phyloP scores from a whole-genome alignment of 352 stramenopile genomes.

The Globisporangium irregulare region DNA sequence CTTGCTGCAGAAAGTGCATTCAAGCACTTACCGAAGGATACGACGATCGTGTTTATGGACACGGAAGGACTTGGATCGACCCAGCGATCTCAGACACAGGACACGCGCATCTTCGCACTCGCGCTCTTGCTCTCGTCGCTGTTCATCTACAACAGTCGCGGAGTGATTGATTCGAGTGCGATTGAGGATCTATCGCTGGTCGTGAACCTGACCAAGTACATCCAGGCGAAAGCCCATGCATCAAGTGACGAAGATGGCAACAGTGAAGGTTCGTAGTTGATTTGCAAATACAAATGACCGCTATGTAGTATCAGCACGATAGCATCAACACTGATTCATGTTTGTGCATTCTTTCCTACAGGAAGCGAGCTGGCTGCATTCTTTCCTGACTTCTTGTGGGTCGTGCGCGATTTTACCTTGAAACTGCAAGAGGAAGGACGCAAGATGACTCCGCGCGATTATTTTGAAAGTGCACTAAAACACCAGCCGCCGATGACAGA shows the following conservation, averaged over 20 bases:
- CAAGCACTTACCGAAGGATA: slow-evolving; percentile 43
- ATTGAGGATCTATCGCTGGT: slow-evolving; percentile 79
- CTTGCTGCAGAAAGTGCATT: slow-evolving; percentile 21
- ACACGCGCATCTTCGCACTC: slow-evolving; percentile 72
- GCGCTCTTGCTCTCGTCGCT: slow-evolving; percentile 59
- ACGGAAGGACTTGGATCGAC: slow-evolving; percentile 70
- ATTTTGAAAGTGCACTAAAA: slow-evolving; percentile 75
- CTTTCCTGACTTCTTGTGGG: slow-evolving; percentile 73
- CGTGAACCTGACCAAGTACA: slow-evolving; percentile 74
- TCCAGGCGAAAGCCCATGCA: slow-evolving; percentile 40
- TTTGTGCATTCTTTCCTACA: background rate
- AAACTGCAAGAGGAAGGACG: slow-evolving; percentile 57
- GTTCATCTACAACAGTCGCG: slow-evolving; percentile 81
- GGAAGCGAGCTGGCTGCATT: slow-evolving; percentile 48
- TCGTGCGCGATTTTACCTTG: slow-evolving; percentile 78
- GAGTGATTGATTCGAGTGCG: slow-evolving; percentile 70
- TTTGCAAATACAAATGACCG: background rate
- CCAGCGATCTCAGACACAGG: slow-evolving; percentile 62
- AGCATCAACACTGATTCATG: background rate
- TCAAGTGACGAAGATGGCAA: slow-evolving; percentile 8
- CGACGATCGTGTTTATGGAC: slow-evolving; percentile 70
- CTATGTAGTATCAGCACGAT: background rate
- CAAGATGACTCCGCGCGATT: slow-evolving; percentile 56
- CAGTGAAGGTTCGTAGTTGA: slow-evolving; percentile 3
- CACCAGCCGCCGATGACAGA: slow-evolving; percentile 44